Evolutionary conservation across 2,329 filamentous ascomycete species (phyloP).

Genomic region (Hawksworthiomyces lignivorus): DNA sequence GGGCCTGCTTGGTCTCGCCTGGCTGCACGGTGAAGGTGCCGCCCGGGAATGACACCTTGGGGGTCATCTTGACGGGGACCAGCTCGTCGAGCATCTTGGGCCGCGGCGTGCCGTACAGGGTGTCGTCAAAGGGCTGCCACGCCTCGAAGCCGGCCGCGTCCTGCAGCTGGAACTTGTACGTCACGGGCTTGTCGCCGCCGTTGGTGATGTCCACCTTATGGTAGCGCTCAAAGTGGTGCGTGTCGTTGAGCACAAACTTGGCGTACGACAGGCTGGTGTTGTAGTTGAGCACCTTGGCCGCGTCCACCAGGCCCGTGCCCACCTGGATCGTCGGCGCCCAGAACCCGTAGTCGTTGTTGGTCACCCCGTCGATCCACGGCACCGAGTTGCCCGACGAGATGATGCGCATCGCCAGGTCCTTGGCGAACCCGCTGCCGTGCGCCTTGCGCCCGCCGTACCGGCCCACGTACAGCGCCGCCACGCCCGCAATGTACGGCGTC

Average conservation of each 20-base stretch:
- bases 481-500: slow-evolving; percentile 36
- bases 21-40: slow-evolving; percentile 18
- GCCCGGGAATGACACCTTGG: slow-evolving; percentile 7
- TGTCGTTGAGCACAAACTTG: slow-evolving; percentile 38
- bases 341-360: slow-evolving; percentile 17
- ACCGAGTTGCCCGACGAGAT: slow-evolving; percentile 25
- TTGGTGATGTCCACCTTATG: slow-evolving; percentile 29
- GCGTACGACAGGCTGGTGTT: slow-evolving; percentile 27
- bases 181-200: slow-evolving; percentile 24
- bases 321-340: slow-evolving; percentile 21
- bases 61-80: neutral
- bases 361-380: slow-evolving; percentile 20
- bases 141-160: slow-evolving; percentile 26
- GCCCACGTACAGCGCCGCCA: slow-evolving; percentile 31
- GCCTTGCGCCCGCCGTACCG: slow-evolving; percentile 25
- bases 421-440: slow-evolving; percentile 24
- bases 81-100: slow-evolving; percentile 4
- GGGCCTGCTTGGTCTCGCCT: slow-evolving; percentile 17
- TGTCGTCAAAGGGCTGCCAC: slow-evolving; percentile 16
- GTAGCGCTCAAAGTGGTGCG: slow-evolving; percentile 27
- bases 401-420: slow-evolving; percentile 23
- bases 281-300: slow-evolving; percentile 32
- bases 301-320: slow-evolving; percentile 34
- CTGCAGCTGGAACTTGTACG: slow-evolving; percentile 25
- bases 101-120: slow-evolving; percentile 13